Conservation (phyloP, 2,329 filamentous ascomycete species). For the Cadophora malorum region DNA sequence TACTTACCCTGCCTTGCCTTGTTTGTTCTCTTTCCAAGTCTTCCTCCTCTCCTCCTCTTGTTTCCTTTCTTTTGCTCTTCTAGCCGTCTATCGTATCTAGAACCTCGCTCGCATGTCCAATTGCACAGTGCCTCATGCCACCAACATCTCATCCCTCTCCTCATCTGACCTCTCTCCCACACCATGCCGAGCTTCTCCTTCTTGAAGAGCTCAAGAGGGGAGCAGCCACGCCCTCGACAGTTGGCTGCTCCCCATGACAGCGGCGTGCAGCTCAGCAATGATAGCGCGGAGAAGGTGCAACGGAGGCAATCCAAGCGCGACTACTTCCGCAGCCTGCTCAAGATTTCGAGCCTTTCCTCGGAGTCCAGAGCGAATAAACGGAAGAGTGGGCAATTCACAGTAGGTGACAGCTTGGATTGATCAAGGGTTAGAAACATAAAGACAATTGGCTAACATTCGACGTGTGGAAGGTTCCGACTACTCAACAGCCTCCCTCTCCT, state of each 20-base stretch:
- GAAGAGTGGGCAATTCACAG: conserved; percentile 33
- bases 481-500: conserved; percentile 12
- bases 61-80: neutral
- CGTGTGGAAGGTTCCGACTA: neutral
- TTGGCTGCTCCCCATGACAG: conserved; percentile 26
- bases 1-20: neutral
- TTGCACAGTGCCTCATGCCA: conserved; percentile 26
- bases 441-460: conserved; percentile 10
- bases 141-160: neutral
- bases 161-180: conserved; percentile 21
- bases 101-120: conserved; percentile 20
- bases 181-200: conserved; percentile 44
- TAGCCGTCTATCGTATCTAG: neutral
- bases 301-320: conserved; percentile 45
- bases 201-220: conserved; percentile 35
- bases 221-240: conserved; percentile 26
- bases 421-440: too few relatives aligned
- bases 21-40: conserved; percentile 14
- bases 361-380: conserved; percentile 31
- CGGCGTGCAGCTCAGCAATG: conserved; percentile 28
- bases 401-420: conserved; percentile 16
- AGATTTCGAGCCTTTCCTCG: conserved; percentile 35
- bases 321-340: conserved; percentile 45
- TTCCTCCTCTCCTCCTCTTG: conserved; percentile 18
- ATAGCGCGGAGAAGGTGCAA: conserved; percentile 39